These are phyloP conservation scores for Lachnellula arida DNA, from an alignment of 2,329 filamentous ascomycete genomes.

Conservation along the genomic window DNA sequence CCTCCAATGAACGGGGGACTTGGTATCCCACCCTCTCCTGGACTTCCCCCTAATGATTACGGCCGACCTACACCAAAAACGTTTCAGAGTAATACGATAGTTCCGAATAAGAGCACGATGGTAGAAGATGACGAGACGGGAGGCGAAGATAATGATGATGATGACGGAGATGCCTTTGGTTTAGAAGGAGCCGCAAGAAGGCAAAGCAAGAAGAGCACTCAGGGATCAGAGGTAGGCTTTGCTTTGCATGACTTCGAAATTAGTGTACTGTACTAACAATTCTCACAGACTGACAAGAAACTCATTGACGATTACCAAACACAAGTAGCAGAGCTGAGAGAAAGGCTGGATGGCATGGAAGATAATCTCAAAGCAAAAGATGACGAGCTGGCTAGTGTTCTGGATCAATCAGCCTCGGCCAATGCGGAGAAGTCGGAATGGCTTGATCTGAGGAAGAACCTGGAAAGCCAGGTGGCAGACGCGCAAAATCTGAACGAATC, in stretches of 20 bases:
- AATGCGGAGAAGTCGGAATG: conserved; percentile 67
- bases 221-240: conserved; percentile 36
- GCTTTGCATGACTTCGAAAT: not conserved
- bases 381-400: conserved; percentile 57
- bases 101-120: conserved; percentile 97
- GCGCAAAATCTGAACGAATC: conserved; percentile 75
- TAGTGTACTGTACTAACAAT: conserved; percentile 17
- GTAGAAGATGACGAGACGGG: conserved; percentile 83
- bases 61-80: conserved; percentile 80
- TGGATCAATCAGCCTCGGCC: conserved; percentile 47
- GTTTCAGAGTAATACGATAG: conserved; percentile 91
- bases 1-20: conserved; percentile 40
- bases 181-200: conserved; percentile 41
- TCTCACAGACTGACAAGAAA: conserved; percentile 58
- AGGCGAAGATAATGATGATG: conserved; percentile 73
- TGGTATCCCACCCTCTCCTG: conserved; percentile 55
- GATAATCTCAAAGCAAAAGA: conserved; percentile 65
- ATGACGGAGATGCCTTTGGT: conserved; percentile 65
- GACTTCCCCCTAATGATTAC: conserved; percentile 57
- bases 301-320: conserved; percentile 73
- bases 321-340: conserved; percentile 69
- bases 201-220: conserved; percentile 36
- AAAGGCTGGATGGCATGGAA: conserved; percentile 70
- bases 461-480: conserved; percentile 71
- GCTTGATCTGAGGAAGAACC: conserved; percentile 56